Evolutionary conservation across 2,329 filamentous ascomycete species (phyloP), one percentile per base, ranked within the genome.

Genomic region (Aphanocladium album): DNA sequence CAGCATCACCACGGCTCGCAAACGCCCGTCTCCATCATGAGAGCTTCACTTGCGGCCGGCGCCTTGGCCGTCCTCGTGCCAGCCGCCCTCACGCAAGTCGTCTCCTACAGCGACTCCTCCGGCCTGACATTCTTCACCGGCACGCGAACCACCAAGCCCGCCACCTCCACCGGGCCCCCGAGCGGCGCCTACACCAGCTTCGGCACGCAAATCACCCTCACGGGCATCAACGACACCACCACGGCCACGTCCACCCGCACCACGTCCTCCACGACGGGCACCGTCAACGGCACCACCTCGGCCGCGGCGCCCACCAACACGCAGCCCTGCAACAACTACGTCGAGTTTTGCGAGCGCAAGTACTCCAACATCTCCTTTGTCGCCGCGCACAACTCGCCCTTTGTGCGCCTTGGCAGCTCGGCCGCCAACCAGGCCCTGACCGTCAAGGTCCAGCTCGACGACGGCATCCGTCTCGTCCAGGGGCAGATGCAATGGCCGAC

Each of bases 331-430:
- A 96, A 96, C 74, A 86, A 86, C 71, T 86, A 90, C 66, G 75
- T 88, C 25, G 89, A 93, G 73, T 86, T 95, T 68, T 96, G 91
- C 77, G 76, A 75, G 6, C 84, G 90, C 62, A 87, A 85, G 67
- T 96, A 92, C 74, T 86, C 88, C 79, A 93, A 95, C 72, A 88
- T 95, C 73, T 93, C 90, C 60, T 81, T 89, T 67, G 83, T 96
- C 1, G 86, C 83, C 21, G 86, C 87, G 19, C 91, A 96, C 76
- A 96, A 96, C 77, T 91, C 89, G 46, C 89, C 90, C 12, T 96
- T 96, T 70, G 81, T 87, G 45, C 79, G 83, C 9, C 71, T 80
- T 17, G 88, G 88, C 66, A 93, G 89, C 72, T 83, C 88, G 11
- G 90, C 87, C 16, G 83, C 89, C 60, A 96, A 96, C 73, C 91